Evolutionary conservation across 768 basidiomycete species (phyloP), one percentile per base, ranked within the genome.

Genomic region (Pulveroboletus sp.): DNA sequence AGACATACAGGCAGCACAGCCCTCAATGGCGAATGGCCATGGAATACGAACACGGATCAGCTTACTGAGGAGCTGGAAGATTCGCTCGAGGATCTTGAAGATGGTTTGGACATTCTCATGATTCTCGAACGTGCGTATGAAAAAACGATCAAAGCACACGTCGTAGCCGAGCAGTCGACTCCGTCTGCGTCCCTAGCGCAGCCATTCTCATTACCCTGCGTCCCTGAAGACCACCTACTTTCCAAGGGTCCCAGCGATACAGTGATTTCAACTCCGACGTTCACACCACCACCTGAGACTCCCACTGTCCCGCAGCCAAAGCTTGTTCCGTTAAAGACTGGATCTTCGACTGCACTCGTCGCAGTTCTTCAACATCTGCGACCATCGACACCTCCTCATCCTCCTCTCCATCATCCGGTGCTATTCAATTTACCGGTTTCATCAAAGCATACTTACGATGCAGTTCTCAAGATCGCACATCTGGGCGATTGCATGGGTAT

Each of bases 401-500:
- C 57, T 4, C 43, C 68, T n/a, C 46, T 58, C 2, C 48, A 60
- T 33, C 55, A 24, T 4, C 58, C 69, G 14, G 48, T 47, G 33
- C 21, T 59, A 5, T 56, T 64, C 37, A 53, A 57, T 21, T 40
- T 59, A 0, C 57, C 62, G 1, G 14, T 44, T 5, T 39, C 58
- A 59, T 71, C 47, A 60, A 73, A 21, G 66, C 74, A 50, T 62
- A 71, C 27, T 55, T 65, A 71, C 47, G 78, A 79, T 33, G 82
- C 85, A 0, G 81, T 88, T 37, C 77, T 94, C 36, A 80, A 83
- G 53, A 83, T 94, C 24, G 91, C 90, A 0, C 89, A 93, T 57
- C 67, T 94, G 8, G 91, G 92, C 8, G 91, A 94, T 60, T 91
- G 91, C 64, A 86, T 87, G 79, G 84, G 84, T 21, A 86, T 90